Evolutionary conservation across 108 stramenopile genomes (phyloP).

Genomic region (Nannochloropsis salina): DNA sequence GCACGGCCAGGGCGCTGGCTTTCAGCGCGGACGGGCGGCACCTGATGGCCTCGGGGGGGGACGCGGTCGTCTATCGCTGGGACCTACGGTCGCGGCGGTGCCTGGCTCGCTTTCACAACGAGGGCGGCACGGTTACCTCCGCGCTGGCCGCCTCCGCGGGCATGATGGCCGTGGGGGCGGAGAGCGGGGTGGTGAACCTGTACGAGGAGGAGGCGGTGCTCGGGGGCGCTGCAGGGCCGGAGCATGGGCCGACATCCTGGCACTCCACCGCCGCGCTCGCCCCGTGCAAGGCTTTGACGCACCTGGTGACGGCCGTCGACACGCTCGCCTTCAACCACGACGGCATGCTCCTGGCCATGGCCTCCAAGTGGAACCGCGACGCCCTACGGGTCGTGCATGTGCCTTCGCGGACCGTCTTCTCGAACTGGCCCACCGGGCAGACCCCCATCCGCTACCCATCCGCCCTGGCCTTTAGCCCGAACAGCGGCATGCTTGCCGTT

Average conservation of each 20-base stretch:
- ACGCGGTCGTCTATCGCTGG: slow-evolving; percentile 87
- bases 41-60: slow-evolving; percentile 80
- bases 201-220: slow-evolving; percentile 54
- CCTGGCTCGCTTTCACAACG: slow-evolving; percentile 74
- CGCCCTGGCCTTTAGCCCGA: slow-evolving; percentile 84
- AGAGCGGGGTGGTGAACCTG: slow-evolving; percentile 90
- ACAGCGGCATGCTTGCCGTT: slow-evolving; percentile 70
- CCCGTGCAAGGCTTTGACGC: slow-evolving; percentile 80
- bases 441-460: slow-evolving; percentile 90
- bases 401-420: slow-evolving; percentile 79
- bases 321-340: slow-evolving; percentile 66
- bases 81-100: slow-evolving; percentile 71
- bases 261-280: background rate
- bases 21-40: slow-evolving; percentile 72
- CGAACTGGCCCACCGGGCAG: slow-evolving; percentile 93
- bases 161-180: slow-evolving; percentile 78
- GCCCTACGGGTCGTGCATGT: slow-evolving; percentile 80
- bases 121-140: slow-evolving; percentile 79
- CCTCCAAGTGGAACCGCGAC: slow-evolving; percentile 71
- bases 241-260: background rate
- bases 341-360: slow-evolving; percentile 85
- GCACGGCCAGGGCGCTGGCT: slow-evolving; percentile 68
- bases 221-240: background rate
- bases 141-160: slow-evolving; percentile 58
- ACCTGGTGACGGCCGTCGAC: slow-evolving; percentile 71